These are phyloP conservation scores for Phytomonas francai DNA, from an alignment of 208 protist species.

Conservation along the genomic window DNA sequence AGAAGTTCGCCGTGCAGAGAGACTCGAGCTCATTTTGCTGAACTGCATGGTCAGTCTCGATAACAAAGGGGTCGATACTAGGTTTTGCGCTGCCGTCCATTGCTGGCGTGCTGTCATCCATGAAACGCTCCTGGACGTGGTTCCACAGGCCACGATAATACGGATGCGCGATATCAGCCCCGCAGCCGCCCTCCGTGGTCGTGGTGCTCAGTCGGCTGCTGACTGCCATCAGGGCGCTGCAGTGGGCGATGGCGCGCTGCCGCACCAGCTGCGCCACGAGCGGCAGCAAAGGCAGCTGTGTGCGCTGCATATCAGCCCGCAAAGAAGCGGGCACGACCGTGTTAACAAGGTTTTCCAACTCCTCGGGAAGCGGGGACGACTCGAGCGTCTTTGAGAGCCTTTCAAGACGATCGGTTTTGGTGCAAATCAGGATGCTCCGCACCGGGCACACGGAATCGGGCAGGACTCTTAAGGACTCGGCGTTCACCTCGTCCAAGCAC, in stretches of 20 bases:
- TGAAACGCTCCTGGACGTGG: slow-evolving; percentile 13
- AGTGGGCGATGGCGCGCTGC: slow-evolving; percentile 52
- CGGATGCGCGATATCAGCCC: slow-evolving; percentile 45
- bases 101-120: neutral
- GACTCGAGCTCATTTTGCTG: slow-evolving; percentile 9
- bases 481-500: slow-evolving; percentile 26
- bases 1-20: slow-evolving; percentile 41
- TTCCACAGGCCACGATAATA: slow-evolving; percentile 65
- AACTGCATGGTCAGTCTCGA: neutral
- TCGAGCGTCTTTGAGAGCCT: slow-evolving; percentile 27
- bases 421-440: slow-evolving; percentile 59
- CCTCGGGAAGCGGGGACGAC: neutral
- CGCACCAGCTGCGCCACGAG: slow-evolving; percentile 69
- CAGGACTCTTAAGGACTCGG: slow-evolving; percentile 18
- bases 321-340: slow-evolving; percentile 19
- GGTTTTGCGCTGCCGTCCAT: neutral
- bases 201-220: slow-evolving; percentile 58
- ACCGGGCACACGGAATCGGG: slow-evolving; percentile 31
- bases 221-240: slow-evolving; percentile 43
- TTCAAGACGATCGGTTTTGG: slow-evolving; percentile 61
- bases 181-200: slow-evolving; percentile 8
- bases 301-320: slow-evolving; percentile 22
- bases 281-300: slow-evolving; percentile 34
- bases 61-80: neutral
- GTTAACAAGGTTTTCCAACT: slow-evolving; percentile 20